phyloP scores from a whole-genome alignment of 345 rosid genomes.

The Geranium rotundifolium region DNA sequence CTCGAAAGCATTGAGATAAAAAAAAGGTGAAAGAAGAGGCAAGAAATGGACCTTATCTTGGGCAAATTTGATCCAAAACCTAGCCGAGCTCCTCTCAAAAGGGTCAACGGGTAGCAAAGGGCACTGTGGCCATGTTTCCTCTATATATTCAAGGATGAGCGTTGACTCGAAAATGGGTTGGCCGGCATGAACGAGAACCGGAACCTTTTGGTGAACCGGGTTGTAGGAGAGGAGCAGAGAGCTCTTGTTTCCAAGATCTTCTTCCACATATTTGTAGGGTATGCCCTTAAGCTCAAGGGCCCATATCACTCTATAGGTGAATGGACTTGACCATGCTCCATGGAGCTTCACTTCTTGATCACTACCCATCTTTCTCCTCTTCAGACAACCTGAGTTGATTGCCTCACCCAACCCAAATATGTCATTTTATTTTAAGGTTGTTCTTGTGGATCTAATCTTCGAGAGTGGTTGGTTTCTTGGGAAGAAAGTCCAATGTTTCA shows the following conservation, averaged over 20 bases:
- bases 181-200: conserved; percentile 24
- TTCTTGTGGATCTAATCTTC: too few relatives aligned
- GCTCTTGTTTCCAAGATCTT: conserved; percentile 24
- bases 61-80: conserved; percentile 12
- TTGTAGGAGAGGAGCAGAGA: conserved; percentile 14
- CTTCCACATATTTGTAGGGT: conserved; percentile 15
- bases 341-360: conserved; percentile 18
- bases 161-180: conserved; percentile 25
- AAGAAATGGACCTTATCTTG: too few relatives aligned
- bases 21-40: too few relatives aligned
- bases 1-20: too few relatives aligned
- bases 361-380: not conserved
- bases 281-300: conserved; percentile 24
- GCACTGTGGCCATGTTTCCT: conserved; percentile 21
- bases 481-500: too few relatives aligned
- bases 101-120: conserved; percentile 23
- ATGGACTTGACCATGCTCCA: conserved; percentile 23
- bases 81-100: conserved; percentile 15
- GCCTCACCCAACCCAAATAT: too few relatives aligned
- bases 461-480: too few relatives aligned
- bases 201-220: conserved; percentile 23
- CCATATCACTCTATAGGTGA: conserved; percentile 17
- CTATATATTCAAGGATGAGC: conserved; percentile 22
- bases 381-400: too few relatives aligned
- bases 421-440: too few relatives aligned